A percentile compares a stretch with the other conserved stretches of the same genome.
Conservation (phyloP, 208 protist genomes). For the Porcisia deanei region DNA sequence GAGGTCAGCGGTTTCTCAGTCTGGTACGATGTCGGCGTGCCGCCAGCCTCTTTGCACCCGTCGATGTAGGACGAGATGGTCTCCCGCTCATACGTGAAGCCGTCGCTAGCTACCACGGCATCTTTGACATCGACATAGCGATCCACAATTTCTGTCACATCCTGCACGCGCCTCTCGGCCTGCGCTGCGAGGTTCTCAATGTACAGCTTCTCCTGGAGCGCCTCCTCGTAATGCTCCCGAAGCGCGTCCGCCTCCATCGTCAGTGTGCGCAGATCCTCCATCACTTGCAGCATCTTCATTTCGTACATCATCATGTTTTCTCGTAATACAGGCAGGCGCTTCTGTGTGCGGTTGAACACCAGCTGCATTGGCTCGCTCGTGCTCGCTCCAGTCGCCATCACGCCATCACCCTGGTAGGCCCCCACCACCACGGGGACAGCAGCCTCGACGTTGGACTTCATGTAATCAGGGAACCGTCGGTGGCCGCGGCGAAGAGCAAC, state of each 20-base stretch:
- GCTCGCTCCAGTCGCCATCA: constrained; percentile 27
- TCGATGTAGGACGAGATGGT: constrained; percentile 81
- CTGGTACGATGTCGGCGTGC: constrained; percentile 71
- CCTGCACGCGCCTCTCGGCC: constrained; percentile 56
- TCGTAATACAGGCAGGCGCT: constrained; percentile 33
- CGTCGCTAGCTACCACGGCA: constrained; percentile 89
- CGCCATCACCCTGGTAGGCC: constrained; percentile 28
- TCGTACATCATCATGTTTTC: constrained; percentile 54
- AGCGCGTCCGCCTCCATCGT: constrained; percentile 46
- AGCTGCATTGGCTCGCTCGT: constrained; percentile 35
- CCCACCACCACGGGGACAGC: constrained; percentile 13
- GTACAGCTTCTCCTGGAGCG: constrained; percentile 53
- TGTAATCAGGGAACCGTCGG: background rate
- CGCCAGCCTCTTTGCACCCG: constrained; percentile 45
- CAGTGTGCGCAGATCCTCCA: constrained; percentile 49
- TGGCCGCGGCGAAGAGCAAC: background rate
- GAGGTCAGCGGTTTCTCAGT: constrained; percentile 65
- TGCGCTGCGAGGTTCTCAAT: constrained; percentile 40
- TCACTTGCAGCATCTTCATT: constrained; percentile 38
- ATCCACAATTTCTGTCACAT: constrained; percentile 60
- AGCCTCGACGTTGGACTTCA: constrained; percentile 29
- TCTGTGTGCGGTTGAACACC: constrained; percentile 51
- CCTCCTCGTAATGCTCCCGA: constrained; percentile 61
- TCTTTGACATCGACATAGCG: constrained; percentile 77
- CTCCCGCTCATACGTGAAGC: constrained; percentile 91